Conservation (phyloP, 2,329 filamentous ascomycete genomes). For the Lachnellula suecica region DNA sequence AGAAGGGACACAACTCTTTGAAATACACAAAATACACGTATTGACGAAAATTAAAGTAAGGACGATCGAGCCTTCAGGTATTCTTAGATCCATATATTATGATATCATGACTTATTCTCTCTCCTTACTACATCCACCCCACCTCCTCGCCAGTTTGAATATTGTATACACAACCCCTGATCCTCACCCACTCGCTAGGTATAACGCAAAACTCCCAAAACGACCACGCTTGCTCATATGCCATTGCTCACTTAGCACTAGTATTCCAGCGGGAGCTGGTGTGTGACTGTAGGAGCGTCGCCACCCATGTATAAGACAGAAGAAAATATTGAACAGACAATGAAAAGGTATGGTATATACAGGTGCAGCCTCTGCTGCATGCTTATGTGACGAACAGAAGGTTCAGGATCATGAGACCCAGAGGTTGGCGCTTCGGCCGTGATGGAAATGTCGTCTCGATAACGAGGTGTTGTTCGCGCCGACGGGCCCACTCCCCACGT, state of each 20-base stretch:
- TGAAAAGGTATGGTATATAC: not conserved
- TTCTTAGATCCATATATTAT: no score
- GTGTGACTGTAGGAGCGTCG: not conserved
- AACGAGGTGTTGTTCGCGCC: constrained; percentile 1
- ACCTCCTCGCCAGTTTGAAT: no score
- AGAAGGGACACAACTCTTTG: no score
- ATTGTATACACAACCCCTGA: not conserved
- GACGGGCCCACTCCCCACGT: constrained; percentile 17
- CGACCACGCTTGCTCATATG: not conserved
- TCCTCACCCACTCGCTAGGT: not conserved
- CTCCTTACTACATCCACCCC: no score
- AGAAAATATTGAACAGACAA: not conserved
- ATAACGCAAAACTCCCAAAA: not conserved
- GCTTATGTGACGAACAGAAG: not conserved
- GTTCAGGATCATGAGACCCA: not conserved
- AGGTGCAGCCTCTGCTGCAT: not conserved
- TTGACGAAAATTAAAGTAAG: no score
- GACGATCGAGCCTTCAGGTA: no score
- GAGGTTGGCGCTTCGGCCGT: not conserved
- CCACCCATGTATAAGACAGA: not conserved
- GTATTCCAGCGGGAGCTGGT: no score
- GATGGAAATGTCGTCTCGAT: not conserved
- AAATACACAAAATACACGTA: no score
- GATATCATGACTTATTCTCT: no score
- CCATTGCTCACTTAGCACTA: not conserved